A percentile compares a stretch with the other conserved stretches of the same genome.
phyloP scores from a whole-genome alignment of 2,329 filamentous ascomycete species.

The Neonectria faginata region DNA sequence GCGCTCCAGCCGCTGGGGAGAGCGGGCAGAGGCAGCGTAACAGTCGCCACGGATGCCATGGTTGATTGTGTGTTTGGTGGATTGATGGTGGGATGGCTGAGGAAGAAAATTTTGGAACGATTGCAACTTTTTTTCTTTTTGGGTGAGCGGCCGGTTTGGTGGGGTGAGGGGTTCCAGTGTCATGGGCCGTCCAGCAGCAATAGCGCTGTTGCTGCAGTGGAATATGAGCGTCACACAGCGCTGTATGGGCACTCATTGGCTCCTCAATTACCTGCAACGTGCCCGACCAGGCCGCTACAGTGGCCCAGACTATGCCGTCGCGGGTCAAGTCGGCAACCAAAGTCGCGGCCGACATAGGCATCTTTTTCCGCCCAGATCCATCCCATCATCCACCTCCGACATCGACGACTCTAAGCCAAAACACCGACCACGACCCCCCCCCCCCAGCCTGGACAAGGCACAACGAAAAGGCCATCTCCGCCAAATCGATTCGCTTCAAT shows the following conservation, averaged over 20 bases:
- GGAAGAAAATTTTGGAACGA: slow-evolving; percentile 34
- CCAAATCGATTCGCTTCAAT: not conserved
- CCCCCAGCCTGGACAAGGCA: not conserved
- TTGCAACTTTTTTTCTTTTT: slow-evolving; percentile 33
- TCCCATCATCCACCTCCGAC: not conserved
- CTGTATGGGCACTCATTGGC: not conserved
- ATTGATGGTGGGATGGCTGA: slow-evolving; percentile 32
- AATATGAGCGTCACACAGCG: not conserved
- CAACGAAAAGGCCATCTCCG: not conserved
- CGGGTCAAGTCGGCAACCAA: not conserved
- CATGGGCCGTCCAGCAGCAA: not conserved
- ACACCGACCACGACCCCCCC: not conserved
- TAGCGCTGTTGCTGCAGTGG: slow-evolving; percentile 22
- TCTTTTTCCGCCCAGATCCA: slow-evolving; percentile 18
- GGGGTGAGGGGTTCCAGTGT: slow-evolving; percentile 34
- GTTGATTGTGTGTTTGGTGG: slow-evolving; percentile 33
- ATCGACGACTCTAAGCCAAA: not conserved
- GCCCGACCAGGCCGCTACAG: too few relatives aligned
- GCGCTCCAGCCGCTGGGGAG: slow-evolving; percentile 85
- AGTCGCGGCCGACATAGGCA: not conserved
- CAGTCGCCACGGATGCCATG: slow-evolving; percentile 74
- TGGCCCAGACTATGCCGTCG: too few relatives aligned
- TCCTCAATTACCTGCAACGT: too few relatives aligned
- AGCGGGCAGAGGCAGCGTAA: slow-evolving; percentile 76
- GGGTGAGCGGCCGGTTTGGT: slow-evolving; percentile 31